These are phyloP conservation scores for Aureobasidium sp. DNA, from an alignment of 2,329 filamentous ascomycete genomes.

Conservation along the genomic window DNA sequence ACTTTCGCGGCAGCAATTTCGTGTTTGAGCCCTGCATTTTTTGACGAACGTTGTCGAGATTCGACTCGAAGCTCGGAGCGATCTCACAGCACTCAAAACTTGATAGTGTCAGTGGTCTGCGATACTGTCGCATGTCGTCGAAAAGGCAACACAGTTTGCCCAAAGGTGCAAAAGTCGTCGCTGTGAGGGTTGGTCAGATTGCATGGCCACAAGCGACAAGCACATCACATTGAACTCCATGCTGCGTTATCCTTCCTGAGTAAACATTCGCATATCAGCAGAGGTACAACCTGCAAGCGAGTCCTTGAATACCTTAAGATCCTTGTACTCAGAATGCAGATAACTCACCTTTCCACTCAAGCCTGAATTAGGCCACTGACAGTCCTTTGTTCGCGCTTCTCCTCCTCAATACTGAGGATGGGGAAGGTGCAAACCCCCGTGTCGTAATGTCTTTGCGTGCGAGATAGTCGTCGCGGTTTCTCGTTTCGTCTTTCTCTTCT, in stretches of 20 bases:
- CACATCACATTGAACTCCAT: background rate
- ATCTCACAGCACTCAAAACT: no score
- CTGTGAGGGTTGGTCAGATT: background rate
- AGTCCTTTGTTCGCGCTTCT: background rate
- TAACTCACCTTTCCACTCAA: background rate
- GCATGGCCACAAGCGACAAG: background rate
- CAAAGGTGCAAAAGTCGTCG: background rate
- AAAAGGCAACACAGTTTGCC: background rate
- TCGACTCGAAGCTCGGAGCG: no score
- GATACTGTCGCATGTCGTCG: background rate
- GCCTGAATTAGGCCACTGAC: background rate
- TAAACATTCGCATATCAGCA: background rate
- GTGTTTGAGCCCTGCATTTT: background rate
- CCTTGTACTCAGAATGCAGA: background rate
- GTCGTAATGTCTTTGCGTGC: background rate
- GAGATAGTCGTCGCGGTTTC: background rate
- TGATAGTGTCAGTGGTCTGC: background rate
- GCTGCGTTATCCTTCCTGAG: background rate
- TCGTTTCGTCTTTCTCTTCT: background rate
- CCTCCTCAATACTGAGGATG: background rate
- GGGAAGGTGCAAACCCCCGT: background rate
- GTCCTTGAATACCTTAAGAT: background rate
- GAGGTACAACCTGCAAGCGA: background rate
- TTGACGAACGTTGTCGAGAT: background rate
- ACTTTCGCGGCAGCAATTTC: background rate